These are phyloP conservation scores for Phytophthora syringae DNA, from an alignment of 352 stramenopile species.

Conservation along the genomic window DNA sequence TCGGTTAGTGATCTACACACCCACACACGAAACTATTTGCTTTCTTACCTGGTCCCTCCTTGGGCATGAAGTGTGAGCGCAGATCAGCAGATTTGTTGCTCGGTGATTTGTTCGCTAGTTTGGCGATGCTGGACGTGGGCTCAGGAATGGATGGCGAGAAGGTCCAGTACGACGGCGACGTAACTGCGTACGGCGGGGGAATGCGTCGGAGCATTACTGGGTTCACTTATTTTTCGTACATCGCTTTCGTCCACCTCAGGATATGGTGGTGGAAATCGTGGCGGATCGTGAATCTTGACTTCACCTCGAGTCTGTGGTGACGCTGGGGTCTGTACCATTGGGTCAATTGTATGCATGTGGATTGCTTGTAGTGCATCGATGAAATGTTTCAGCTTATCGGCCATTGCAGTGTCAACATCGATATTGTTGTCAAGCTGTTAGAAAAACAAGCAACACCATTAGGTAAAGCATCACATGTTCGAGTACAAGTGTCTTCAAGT, in stretches of 20 bases:
- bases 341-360: constrained; percentile 6
- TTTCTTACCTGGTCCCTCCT: constrained; percentile 22
- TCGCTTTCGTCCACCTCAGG: constrained; percentile 37
- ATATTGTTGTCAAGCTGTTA: constrained; percentile 38
- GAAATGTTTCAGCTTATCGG: constrained; percentile 42
- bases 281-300: constrained; percentile 1
- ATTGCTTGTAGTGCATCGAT: constrained; percentile 40
- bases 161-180: constrained; percentile 40
- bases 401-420: constrained; percentile 32
- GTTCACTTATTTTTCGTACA: constrained; percentile 11
- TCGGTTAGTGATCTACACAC: background rate
- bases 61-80: constrained; percentile 28
- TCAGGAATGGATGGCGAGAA: constrained; percentile 32
- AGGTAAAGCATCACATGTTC: background rate
- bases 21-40: too few relatives aligned
- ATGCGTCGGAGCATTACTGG: constrained; percentile 1
- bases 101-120: constrained; percentile 25
- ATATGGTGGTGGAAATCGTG: constrained; percentile 47
- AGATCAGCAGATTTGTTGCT: constrained; percentile 13
- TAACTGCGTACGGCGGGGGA: constrained; percentile 43
- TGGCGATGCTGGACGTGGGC: constrained; percentile 33
- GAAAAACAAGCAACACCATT: background rate
- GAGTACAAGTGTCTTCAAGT: constrained; percentile 3
- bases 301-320: background rate
- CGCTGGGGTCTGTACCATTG: background rate